Base-by-base conservation (phyloP, 1,284 basidiomycete genomes). In the Sporisorium reilianum region DNA sequence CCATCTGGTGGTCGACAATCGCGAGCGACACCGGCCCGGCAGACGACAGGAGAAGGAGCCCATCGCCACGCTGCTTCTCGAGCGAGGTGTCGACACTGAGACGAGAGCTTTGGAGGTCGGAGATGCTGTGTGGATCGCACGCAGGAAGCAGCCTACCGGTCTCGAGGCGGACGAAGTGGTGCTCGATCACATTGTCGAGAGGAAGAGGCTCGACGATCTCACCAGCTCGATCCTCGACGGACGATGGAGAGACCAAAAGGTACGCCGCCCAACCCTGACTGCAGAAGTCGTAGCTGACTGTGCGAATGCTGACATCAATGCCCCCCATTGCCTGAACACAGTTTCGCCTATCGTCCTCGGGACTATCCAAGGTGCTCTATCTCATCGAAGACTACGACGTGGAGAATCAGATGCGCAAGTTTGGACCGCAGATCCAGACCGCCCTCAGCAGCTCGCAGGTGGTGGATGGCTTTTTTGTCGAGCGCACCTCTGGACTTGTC, bases 41-140 rank as follows among this genome's bases (percentile, higher is more conserved):
- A 30, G 68, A 30, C 64, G 63, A 12, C 46, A 69, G 12, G 57
- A 55, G 55, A 46, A 64, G 34, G 56, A 66, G 34, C 64, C 53
- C 26, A 70, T 82, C 10, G 76, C 78, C 9, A 71, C 64, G 4
- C 63, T 78, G 5, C 55, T 80, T 40, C 49, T 60, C 2, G 69
- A 72, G 26, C 77, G 75, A 14, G 87, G 87, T 0, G 75, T 88
- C 38, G 78, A 80, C 18, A 86, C 87, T n/a, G 87, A 88, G 61
- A 85, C 86, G 30, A 78, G 87, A 20, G 85, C 87, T 2, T 77
- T 90, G 36, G 84, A 86, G 30, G 76, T 90, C 8, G 89, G 89
- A 5, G 89, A 90, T 80, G 87, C 88, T 63, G 82, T 87, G 26
- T 90, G 89, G 89, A 83, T 90, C 16, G 89, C 88, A 1, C 82